Base-by-base conservation (phyloP, 768 basidiomycete species). In the Leccinum subtestaceum region DNA sequence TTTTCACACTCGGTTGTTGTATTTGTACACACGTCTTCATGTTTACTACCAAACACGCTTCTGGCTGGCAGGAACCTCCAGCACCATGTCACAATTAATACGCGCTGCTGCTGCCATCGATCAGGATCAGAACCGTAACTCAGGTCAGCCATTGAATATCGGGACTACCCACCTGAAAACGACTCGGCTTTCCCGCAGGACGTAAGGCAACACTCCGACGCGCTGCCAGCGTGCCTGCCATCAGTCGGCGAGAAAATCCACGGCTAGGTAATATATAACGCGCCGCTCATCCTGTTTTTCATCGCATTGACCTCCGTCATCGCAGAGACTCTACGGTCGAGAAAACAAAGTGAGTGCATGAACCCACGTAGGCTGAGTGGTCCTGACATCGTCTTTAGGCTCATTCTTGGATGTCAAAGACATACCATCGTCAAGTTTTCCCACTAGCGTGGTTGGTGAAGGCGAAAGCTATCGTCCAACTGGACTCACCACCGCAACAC, bases 71-170 rank as follows among this genome's bases (percentile, higher is more conserved):
- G 43, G 19, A 45, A 43, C 40, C n/a, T n/a, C 40, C 40, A 40
- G 40, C n/a, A 47, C 5, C 43, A 60, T 63, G 69, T 60, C 61
- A 55, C 59, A 50, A 34, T 13, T 13, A 29, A 47, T 36, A 51
- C 58, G 46, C 31, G 34, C 12, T 38, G 25, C 34, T 23, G 27
- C 40, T 34, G 10, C 52, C 45, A 25, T 46, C 13, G 23, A 15
- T 12, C 53, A 51, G 17, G 48, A 47, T 10, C 56, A 45, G 21
- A 21, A 19, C 17, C 27, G 47, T 45, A 11, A 36, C n/a, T 54
- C 63, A 68, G 66, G 68, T 69, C 45, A 57, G 69, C 57, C 46
- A 27, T 23, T 19, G 48, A 43, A 61, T 50, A 25, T 62, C 36
- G 3, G 15, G 38, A 40, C 49, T 23, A 55, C 52, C n/a, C 40